Evolutionary conservation across 2,329 filamentous ascomycete species (phyloP).

Genomic region (Xylaria sp.): DNA sequence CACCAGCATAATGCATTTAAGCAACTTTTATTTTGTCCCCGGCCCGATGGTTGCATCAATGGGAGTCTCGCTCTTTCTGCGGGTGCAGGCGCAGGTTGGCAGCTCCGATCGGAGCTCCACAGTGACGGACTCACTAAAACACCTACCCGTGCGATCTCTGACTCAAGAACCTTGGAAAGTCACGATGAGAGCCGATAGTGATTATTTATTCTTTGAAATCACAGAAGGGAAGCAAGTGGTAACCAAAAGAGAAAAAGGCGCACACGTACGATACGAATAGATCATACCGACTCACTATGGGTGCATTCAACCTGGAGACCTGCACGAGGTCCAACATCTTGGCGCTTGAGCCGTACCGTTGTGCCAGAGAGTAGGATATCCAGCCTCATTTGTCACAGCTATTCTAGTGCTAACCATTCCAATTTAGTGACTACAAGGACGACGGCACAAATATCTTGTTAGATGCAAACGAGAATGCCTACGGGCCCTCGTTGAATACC

Average conservation of each 20-base stretch:
- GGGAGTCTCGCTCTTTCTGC: constrained; percentile 29
- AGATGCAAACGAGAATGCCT: constrained; percentile 98
- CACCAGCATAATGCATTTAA: constrained; percentile 20
- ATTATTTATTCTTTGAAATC: neutral
- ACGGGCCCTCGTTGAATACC: constrained; percentile 75
- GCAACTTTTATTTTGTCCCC: neutral
- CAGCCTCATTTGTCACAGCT: constrained; percentile 16
- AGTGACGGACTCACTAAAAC: constrained; percentile 1
- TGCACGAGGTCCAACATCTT: constrained; percentile 81
- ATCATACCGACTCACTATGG: constrained; percentile 47
- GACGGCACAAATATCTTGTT: constrained; percentile 94
- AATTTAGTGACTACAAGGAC: constrained; percentile 91
- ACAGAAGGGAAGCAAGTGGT: neutral
- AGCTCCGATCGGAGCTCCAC: constrained; percentile 38
- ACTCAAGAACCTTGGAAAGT: constrained; percentile 10
- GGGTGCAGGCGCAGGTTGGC: neutral
- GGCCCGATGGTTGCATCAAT: constrained; percentile 34
- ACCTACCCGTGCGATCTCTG: constrained; percentile 4
- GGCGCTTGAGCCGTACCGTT: constrained; percentile 77
- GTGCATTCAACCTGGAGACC: constrained; percentile 73
- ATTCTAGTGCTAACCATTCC: constrained; percentile 40
- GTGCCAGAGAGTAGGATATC: constrained; percentile 74
- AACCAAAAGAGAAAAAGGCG: neutral
- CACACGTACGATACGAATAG: neutral
- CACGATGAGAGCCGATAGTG: neutral